phyloP scores from a whole-genome alignment of 192 early-diverging fungal species.

The Coemansia sp. region DNA sequence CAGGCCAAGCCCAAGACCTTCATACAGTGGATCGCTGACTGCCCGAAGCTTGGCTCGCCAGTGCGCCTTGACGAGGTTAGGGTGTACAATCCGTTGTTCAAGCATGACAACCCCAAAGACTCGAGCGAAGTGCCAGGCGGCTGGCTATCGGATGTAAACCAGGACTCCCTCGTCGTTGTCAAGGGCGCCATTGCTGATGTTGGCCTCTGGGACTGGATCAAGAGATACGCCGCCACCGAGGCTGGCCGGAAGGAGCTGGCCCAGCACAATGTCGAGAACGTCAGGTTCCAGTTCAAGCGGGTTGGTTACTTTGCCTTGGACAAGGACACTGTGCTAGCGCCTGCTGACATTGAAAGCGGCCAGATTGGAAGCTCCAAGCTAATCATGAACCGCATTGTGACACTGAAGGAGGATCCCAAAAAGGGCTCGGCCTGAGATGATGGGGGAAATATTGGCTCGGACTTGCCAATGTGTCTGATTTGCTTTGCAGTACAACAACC shows the following conservation, averaged over 20 bases:
- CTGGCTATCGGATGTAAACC: conserved; percentile 89
- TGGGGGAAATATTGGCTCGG: neutral
- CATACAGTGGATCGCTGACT: conserved; percentile 98
- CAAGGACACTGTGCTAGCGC: conserved; percentile 74
- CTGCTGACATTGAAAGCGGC: conserved; percentile 60
- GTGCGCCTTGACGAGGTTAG: conserved; percentile 82
- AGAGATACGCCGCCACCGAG: conserved; percentile 50
- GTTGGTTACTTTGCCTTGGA: conserved; percentile 99
- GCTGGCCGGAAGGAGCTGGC: conserved; percentile 57
- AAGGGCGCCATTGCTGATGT: conserved; percentile 80
- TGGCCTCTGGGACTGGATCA: conserved; percentile 74
- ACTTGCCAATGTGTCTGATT: neutral
- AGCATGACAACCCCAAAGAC: conserved; percentile 84
- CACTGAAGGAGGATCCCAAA: conserved; percentile 71
- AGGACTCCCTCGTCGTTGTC: conserved; percentile 70
- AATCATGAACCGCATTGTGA: conserved; percentile 69
- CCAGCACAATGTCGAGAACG: conserved; percentile 73
- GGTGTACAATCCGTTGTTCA: conserved; percentile 86
- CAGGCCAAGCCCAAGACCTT: conserved; percentile 90
- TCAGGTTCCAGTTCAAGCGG: conserved; percentile 92
- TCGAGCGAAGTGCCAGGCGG: conserved; percentile 83
- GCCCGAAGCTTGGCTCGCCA: conserved; percentile 79
- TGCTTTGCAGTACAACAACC: neutral
- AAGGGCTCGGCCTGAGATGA: conserved; percentile 43
- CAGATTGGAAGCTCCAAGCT: conserved; percentile 63